phyloP scores from a whole-genome alignment of 164 flowering plant genomes.

The Magnolia officinalis region DNA sequence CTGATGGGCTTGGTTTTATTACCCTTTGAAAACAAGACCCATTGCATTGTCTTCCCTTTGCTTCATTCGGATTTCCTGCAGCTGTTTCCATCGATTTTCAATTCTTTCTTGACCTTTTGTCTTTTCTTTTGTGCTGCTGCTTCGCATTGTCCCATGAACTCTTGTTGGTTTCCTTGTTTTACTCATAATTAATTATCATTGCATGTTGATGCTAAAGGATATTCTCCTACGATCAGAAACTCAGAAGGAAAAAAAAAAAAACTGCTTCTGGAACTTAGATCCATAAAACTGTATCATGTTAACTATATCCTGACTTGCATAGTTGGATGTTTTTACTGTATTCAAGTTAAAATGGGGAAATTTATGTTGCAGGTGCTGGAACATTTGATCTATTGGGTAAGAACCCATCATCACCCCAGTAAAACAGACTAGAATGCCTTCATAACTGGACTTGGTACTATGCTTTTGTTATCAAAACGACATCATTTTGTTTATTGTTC shows the following conservation, averaged over 20 bases:
- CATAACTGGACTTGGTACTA: neutral
- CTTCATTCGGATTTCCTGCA: neutral
- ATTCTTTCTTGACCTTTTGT: neutral
- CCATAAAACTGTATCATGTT: neutral
- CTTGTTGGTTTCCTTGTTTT: neutral
- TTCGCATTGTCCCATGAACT: neutral
- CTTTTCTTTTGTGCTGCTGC: neutral
- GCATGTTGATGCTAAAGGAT: neutral
- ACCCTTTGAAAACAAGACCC: no score
- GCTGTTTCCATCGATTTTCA: neutral
- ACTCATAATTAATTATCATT: constrained; percentile 1
- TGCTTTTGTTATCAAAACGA: neutral
- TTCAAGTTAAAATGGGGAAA: neutral
- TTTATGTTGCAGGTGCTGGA: neutral
- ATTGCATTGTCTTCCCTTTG: neutral
- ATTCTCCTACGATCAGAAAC: neutral
- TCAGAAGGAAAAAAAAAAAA: neutral
- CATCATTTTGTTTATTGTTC: neutral
- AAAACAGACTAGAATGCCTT: neutral
- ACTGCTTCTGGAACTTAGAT: neutral
- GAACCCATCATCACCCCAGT: neutral
- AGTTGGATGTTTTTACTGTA: neutral
- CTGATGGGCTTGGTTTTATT: no score
- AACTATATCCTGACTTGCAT: neutral
- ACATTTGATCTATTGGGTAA: neutral